These are phyloP conservation scores for Phragmites australis DNA, from an alignment of 176 grass and related monocot species.

Conservation along the genomic window DNA sequence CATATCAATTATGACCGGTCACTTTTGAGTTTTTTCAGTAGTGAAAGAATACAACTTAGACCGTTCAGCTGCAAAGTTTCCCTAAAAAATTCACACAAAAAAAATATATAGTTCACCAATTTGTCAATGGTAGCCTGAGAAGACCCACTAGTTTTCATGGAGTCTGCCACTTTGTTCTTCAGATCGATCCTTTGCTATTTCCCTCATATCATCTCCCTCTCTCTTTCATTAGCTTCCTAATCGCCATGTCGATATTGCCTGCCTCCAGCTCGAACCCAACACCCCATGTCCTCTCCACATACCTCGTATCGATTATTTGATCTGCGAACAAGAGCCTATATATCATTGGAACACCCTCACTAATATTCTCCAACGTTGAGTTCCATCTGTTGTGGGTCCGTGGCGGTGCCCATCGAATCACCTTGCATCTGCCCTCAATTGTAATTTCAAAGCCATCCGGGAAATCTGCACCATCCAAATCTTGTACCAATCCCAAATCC, in stretches of 20 bases:
- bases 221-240: conserved; percentile 22
- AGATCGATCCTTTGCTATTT: neutral
- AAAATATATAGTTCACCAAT: neutral
- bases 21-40: no score
- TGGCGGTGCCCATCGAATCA: no score
- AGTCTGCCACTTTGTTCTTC: neutral
- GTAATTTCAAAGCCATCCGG: no score
- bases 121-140: neutral
- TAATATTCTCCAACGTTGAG: no score
- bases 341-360: conserved; percentile 26
- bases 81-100: neutral
- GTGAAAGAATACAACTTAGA: no score
- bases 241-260: neutral
- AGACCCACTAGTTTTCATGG: neutral
- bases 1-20: no score
- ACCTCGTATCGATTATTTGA: conserved; percentile 34
- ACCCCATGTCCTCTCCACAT: neutral
- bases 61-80: no score
- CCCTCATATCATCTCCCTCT: no score
- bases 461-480: no score
- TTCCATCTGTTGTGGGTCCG: no score
- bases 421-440: no score
- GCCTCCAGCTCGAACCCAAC: conserved; percentile 26
- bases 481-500: no score
- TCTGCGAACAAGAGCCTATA: conserved; percentile 20